Evolutionary conservation across 2,329 filamentous ascomycete species (phyloP).

Genomic region (Eutypa lata): DNA sequence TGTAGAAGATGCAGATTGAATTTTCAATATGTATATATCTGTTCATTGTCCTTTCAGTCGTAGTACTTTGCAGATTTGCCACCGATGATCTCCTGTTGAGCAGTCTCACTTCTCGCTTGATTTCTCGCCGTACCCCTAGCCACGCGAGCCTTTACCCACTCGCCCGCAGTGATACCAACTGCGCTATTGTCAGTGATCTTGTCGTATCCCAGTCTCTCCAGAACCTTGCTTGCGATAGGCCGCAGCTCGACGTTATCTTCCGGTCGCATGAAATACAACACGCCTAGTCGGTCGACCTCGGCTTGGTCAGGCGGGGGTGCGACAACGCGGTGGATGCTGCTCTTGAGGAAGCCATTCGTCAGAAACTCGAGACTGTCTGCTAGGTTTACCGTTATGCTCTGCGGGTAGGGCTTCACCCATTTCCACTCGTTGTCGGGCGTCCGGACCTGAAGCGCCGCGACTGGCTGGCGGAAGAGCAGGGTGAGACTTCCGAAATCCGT

Average conservation of each 20-base stretch:
- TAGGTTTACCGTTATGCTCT: constrained; percentile 45
- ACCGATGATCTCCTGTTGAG: constrained; percentile 27
- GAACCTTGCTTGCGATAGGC: constrained; percentile 21
- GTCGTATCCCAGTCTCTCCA: constrained; percentile 30
- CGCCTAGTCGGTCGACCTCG: constrained; percentile 40
- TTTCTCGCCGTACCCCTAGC: constrained; percentile 16
- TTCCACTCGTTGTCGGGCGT: constrained; percentile 36
- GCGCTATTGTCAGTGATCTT: constrained; percentile 18
- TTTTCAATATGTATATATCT: too few relatives aligned
- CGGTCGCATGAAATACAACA: constrained; percentile 29
- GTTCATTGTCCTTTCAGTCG: constrained; percentile 17
- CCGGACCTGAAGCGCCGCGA: constrained; percentile 50
- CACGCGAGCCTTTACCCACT: constrained; percentile 34
- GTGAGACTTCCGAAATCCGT: constrained; percentile 38
- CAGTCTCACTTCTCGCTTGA: constrained; percentile 23
- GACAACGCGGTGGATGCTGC: constrained; percentile 35
- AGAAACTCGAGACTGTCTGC: constrained; percentile 43
- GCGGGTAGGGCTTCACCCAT: constrained; percentile 40
- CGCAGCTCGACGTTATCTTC: too few relatives aligned
- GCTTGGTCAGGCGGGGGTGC: constrained; percentile 36
- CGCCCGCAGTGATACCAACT: constrained; percentile 31
- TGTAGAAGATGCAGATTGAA: too few relatives aligned
- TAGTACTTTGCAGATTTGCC: constrained; percentile 32
- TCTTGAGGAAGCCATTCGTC: constrained; percentile 38
- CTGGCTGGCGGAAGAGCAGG: constrained; percentile 52